A percentile compares a stretch with the other conserved stretches of the same genome.
phyloP scores from a whole-genome alignment of 352 stramenopile genomes.

The Pythium coloratum region DNA sequence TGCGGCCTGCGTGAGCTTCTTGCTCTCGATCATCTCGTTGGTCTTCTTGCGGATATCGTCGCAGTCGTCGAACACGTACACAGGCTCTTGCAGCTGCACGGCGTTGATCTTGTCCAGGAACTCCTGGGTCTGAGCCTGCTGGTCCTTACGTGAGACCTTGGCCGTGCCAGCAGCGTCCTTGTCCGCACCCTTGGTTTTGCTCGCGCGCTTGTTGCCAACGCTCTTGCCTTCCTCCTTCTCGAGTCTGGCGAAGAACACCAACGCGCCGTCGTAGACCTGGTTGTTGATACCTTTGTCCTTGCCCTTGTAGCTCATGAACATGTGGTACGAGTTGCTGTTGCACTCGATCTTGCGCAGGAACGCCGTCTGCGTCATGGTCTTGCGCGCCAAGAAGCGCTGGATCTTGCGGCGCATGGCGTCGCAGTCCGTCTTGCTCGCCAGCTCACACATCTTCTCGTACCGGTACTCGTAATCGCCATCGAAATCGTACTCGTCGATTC shows the following conservation, averaged over 20 bases:
- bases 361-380: constrained; percentile 52
- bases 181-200: constrained; percentile 6
- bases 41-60: constrained; percentile 57
- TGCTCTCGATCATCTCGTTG: constrained; percentile 37
- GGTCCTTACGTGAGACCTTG: constrained; percentile 30
- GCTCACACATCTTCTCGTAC: constrained; percentile 11
- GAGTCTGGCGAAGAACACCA: constrained; percentile 46
- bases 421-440: constrained; percentile 38
- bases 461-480: constrained; percentile 21
- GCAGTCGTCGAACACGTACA: constrained; percentile 58
- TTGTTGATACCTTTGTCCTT: constrained; percentile 41
- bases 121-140: constrained; percentile 32
- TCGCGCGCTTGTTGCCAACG: constrained; percentile 26
- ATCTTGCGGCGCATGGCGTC: constrained; percentile 49
- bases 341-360: constrained; percentile 39
- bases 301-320: constrained; percentile 59
- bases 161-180: constrained; percentile 13
- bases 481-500: background rate
- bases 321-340: constrained; percentile 52
- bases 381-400: constrained; percentile 46
- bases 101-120: constrained; percentile 38
- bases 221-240: constrained; percentile 25
- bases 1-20: constrained; percentile 40
- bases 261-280: constrained; percentile 35
- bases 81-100: constrained; percentile 36